A percentile compares a stretch with the other conserved stretches of the same genome.
Conservation (phyloP, 148 eudicot genomes). For the Selenicereus undatus region DNA sequence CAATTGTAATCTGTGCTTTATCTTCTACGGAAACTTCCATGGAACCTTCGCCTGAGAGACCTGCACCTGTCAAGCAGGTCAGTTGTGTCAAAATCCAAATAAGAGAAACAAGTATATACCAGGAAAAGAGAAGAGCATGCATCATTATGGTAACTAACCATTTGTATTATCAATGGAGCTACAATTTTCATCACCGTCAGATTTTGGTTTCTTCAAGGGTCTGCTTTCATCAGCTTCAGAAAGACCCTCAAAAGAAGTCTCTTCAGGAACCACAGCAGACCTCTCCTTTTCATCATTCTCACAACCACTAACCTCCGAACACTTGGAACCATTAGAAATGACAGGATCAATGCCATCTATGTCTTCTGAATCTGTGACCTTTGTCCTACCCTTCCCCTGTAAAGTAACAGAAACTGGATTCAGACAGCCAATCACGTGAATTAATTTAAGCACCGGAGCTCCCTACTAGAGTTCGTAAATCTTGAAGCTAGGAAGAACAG, state of each 20-base stretch:
- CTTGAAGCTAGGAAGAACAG: neutral
- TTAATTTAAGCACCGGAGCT: neutral
- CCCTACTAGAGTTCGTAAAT: neutral
- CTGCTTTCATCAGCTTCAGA: conserved; percentile 46
- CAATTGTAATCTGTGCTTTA: conserved; percentile 25
- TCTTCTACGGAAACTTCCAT: conserved; percentile 31
- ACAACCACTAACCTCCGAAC: conserved; percentile 38
- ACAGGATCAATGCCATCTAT: conserved; percentile 38
- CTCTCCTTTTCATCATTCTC: conserved; percentile 28
- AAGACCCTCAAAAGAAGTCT: conserved; percentile 28
- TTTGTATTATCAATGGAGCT: conserved; percentile 24
- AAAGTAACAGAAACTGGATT: conserved; percentile 12
- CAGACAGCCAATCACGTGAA: neutral
- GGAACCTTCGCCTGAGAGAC: conserved; percentile 27
- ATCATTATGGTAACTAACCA: conserved; percentile 35
- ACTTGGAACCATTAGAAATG: conserved; percentile 34
- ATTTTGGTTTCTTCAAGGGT: conserved; percentile 67
- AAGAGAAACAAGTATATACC: neutral
- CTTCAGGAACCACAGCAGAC: conserved; percentile 33
- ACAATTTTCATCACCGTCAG: conserved; percentile 36
- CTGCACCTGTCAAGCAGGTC: conserved; percentile 27
- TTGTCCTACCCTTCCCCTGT: conserved; percentile 48
- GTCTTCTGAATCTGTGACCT: conserved; percentile 35
- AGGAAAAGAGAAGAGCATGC: neutral
- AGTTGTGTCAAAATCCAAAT: neutral